A percentile compares a stretch with the other conserved stretches of the same genome.
These are phyloP conservation scores for Penicillium roqueforti DNA, from an alignment of 495 filamentous ascomycete species.

Conservation along the genomic window DNA sequence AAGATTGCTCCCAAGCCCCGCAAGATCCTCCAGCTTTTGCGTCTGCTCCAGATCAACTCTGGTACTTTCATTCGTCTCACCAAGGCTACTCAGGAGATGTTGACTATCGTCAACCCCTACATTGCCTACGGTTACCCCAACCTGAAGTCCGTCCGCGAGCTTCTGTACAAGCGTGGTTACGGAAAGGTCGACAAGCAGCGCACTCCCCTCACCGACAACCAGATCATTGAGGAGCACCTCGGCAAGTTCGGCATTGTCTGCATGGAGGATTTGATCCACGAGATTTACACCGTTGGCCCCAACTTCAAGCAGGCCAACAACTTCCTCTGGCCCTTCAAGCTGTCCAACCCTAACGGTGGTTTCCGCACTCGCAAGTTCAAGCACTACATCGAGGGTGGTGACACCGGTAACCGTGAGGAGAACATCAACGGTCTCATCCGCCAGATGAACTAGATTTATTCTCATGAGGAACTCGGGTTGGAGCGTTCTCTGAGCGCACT, in stretches of 20 bases:
- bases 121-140: slow-evolving; percentile 99
- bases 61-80: slow-evolving; percentile 96
- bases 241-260: slow-evolving; percentile 99
- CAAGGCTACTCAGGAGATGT: slow-evolving; percentile 97
- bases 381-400: slow-evolving; percentile 99
- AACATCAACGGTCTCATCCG: slow-evolving; percentile 95
- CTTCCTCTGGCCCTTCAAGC: slow-evolving; percentile 99
- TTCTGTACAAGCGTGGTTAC: slow-evolving; percentile 99
- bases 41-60: slow-evolving; percentile 99
- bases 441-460: slow-evolving; percentile 86
- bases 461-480: slow-evolving; percentile 3
- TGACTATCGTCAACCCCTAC: slow-evolving; percentile 96
- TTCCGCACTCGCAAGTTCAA: slow-evolving; percentile 97
- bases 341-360: slow-evolving; percentile 92
- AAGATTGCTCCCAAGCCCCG: slow-evolving; percentile 99
- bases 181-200: slow-evolving; percentile 97
- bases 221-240: slow-evolving; percentile 91
- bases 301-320: slow-evolving; percentile 99
- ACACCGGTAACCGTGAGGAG: slow-evolving; percentile 96
- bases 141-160: slow-evolving; percentile 96
- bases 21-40: slow-evolving; percentile 98
- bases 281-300: slow-evolving; percentile 97
- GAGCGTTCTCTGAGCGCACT: slow-evolving; percentile 3
- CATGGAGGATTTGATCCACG: slow-evolving; percentile 98
- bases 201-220: slow-evolving; percentile 93